Percentiles rank a stretch among this genome's conserved stretches.
These are phyloP conservation scores for Saprolegnia parasitica DNA, from an alignment of 352 stramenopile species.

Conservation along the genomic window DNA sequence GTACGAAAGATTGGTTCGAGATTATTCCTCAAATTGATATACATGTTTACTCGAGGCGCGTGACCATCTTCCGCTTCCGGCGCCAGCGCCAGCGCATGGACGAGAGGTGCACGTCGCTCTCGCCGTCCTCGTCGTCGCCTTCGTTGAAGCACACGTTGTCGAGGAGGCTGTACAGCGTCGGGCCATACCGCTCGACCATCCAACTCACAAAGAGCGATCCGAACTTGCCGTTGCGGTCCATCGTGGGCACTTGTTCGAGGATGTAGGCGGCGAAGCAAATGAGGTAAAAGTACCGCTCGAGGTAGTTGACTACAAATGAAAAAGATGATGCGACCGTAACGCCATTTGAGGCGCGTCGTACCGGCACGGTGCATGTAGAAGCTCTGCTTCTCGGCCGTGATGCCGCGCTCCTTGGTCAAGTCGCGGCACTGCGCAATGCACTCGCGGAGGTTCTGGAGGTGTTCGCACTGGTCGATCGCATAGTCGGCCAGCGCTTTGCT, in stretches of 20 bases:
- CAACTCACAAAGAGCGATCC: background rate
- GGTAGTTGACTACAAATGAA: slow-evolving; percentile 27
- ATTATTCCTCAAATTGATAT: too few species aligned
- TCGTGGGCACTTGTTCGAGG: background rate
- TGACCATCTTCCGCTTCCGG: slow-evolving; percentile 19
- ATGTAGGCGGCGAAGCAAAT: slow-evolving; percentile 32
- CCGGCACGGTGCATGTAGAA: slow-evolving; percentile 24
- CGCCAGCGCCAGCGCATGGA: slow-evolving; percentile 25
- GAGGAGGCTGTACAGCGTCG: slow-evolving; percentile 4
- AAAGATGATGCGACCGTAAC: too few species aligned
- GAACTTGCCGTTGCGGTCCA: slow-evolving; percentile 7
- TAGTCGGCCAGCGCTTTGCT: slow-evolving; percentile 15
- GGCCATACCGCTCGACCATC: slow-evolving; percentile 15
- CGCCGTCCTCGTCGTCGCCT: slow-evolving; percentile 5
- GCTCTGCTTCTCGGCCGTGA: slow-evolving; percentile 4
- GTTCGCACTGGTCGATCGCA: slow-evolving; percentile 12
- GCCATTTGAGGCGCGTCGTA: too few species aligned
- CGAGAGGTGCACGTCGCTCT: slow-evolving; percentile 6
- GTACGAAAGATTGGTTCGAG: background rate
- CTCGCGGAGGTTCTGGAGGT: slow-evolving; percentile 23
- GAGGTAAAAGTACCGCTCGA: slow-evolving; percentile 32
- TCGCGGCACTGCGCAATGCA: slow-evolving; percentile 13
- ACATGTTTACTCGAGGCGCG: slow-evolving; percentile 14
- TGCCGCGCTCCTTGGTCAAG: slow-evolving; percentile 18
- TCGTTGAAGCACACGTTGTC: slow-evolving; percentile 24